Conservation (phyloP, 768 basidiomycete species). For the Lentinula guzmanii region DNA sequence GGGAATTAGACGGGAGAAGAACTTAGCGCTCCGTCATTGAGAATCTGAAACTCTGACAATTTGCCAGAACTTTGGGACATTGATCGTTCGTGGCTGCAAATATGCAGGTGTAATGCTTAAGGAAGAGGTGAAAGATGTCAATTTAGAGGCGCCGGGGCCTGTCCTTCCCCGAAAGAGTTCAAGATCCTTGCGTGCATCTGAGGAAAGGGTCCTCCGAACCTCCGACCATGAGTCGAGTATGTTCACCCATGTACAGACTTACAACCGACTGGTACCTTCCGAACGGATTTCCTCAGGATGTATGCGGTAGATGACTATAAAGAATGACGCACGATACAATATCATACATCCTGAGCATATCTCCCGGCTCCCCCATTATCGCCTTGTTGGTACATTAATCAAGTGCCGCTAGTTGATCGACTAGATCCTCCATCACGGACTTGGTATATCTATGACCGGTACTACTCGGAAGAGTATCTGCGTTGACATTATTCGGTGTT, state of each 20-base stretch:
- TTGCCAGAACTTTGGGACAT: too few species aligned
- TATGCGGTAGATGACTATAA: not conserved
- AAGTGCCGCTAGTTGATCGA: slow-evolving; percentile 73
- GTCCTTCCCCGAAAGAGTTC: too few species aligned
- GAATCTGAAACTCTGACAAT: too few species aligned
- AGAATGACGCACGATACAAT: not conserved
- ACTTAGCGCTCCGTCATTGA: too few species aligned
- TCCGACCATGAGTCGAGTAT: not conserved
- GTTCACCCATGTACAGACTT: too few species aligned
- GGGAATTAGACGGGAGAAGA: too few species aligned
- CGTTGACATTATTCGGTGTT: not conserved
- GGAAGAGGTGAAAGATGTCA: not conserved
- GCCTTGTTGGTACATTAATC: slow-evolving; percentile 22
- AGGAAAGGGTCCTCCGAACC: not conserved
- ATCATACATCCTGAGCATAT: not conserved
- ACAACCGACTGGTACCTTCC: not conserved
- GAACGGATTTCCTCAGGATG: not conserved
- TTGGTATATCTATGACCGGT: slow-evolving; percentile 20
- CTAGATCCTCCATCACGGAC: slow-evolving; percentile 77
- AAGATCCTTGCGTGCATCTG: too few species aligned
- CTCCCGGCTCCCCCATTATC: not conserved
- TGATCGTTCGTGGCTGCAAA: too few species aligned
- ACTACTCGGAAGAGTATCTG: not conserved
- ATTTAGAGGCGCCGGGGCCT: too few species aligned
- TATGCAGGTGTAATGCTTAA: too few species aligned